Base-by-base conservation (phyloP, 116 monocot genomes). In the Posidonia oceanica region DNA sequence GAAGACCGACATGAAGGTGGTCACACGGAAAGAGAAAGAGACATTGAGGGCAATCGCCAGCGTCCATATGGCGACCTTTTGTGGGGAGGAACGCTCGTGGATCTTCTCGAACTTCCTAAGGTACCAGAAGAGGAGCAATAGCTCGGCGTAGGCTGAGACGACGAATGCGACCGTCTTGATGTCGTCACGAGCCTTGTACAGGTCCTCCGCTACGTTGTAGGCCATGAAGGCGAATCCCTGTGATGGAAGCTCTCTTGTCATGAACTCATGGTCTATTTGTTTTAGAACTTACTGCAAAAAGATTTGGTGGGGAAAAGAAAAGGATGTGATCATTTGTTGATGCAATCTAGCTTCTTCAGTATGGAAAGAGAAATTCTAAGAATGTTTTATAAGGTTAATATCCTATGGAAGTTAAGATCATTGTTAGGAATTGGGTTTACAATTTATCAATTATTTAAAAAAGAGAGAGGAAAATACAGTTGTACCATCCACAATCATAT, bases 31-130 rank as follows among this genome's bases (percentile, higher is more conserved):
- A n/a, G 66, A 66, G 66, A 66, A 66, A 13, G 7, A n/a, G 15
- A 66, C 0, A 7, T 39, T 66, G 66, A 66, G 66, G 5, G 66
- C 14, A 7, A 17, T 44, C 6, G 66, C 39, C 14, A 66, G 16
- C 39, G 16, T 66, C 66, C 66, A 66, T 6, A 66, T 41, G 0
- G 66, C 66, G 2, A 41, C 14, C n/a, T 41, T 66, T 39, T 41
- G 13, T 0, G 42, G 42, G 17, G 66, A 66, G 16, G 37, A 14
- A 4, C 36, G 23, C 21, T 62, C 62, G 7, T 3, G 21, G 20
- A 62, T 29, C 53, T 62, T 73, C 62, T 73, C 64, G 48, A 73
- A 53, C 36, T 3, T 3, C 6, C 15, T 63, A 4, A 64, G 41
- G 17, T 36, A 51, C 21, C 22, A 44, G 36, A 64, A 64, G 14